These are phyloP conservation scores for Mikania micrantha DNA, from an alignment of 129 eudicot genomes.

Conservation along the genomic window DNA sequence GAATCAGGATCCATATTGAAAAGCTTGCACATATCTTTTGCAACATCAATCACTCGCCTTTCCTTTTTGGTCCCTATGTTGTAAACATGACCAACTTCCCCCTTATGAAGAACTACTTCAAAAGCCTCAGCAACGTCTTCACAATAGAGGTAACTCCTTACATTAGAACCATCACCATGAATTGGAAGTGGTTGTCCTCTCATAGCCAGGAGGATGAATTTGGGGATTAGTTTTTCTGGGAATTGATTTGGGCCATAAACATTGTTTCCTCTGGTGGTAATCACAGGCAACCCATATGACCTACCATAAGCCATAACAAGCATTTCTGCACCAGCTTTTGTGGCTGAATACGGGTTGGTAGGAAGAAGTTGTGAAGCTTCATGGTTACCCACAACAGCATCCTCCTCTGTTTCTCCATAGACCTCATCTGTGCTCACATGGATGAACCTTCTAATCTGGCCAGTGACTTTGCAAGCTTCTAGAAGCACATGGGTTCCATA, in stretches of 20 bases:
- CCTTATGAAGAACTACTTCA: slow-evolving; percentile 86
- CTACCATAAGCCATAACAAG: slow-evolving; percentile 99
- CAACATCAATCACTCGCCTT: slow-evolving; percentile 93
- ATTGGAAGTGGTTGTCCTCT: slow-evolving; percentile 80
- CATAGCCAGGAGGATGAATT: slow-evolving; percentile 92
- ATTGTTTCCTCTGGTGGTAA: slow-evolving; percentile 92
- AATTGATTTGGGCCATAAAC: slow-evolving; percentile 96
- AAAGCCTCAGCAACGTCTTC: slow-evolving; percentile 99
- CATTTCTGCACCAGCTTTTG: slow-evolving; percentile 99
- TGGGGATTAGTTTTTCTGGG: slow-evolving; percentile 89
- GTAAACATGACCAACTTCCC: slow-evolving; percentile 96
- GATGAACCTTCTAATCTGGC: slow-evolving; percentile 86
- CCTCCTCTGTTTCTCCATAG: slow-evolving; percentile 96
- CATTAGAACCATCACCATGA: slow-evolving; percentile 97
- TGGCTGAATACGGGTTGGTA: slow-evolving; percentile 92
- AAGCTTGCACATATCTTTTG: slow-evolving; percentile 70
- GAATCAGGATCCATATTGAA: slow-evolving; percentile 53
- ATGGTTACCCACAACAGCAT: slow-evolving; percentile 96
- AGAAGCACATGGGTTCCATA: slow-evolving; percentile 96
- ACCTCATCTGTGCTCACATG: slow-evolving; percentile 99
- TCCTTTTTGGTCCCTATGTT: slow-evolving; percentile 94
- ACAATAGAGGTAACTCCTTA: slow-evolving; percentile 90
- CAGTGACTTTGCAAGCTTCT: slow-evolving; percentile 98
- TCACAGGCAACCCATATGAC: slow-evolving; percentile 90
- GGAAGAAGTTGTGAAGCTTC: slow-evolving; percentile 99